A percentile compares a stretch with the other conserved stretches of the same genome.
Evolutionary conservation across 2,329 filamentous ascomycete species (phyloP).

Genomic region (Herpotrichia juniperi): DNA sequence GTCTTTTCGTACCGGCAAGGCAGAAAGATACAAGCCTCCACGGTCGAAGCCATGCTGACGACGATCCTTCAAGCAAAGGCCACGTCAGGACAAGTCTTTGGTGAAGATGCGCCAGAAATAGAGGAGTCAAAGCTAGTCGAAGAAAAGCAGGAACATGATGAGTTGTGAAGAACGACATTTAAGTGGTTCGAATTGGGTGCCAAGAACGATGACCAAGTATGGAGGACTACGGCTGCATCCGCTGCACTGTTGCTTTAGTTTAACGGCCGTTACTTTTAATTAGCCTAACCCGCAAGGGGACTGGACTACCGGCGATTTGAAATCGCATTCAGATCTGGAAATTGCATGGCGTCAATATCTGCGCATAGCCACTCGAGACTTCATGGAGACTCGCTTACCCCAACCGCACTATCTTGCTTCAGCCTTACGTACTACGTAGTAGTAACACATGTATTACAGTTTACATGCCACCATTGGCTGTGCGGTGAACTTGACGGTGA

Average conservation of each 20-base stretch:
- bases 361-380: not conserved
- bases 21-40: constrained; percentile 10
- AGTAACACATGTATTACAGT: not conserved
- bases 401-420: not conserved
- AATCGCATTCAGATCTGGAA: too few relatives aligned
- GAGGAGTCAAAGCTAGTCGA: not conserved
- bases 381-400: not conserved
- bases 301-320: too few relatives aligned
- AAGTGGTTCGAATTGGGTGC: not conserved
- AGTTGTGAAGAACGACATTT: constrained; percentile 13
- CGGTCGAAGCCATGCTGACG: constrained; percentile 25
- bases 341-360: not conserved
- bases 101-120: constrained; percentile 13
- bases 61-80: constrained; percentile 26
- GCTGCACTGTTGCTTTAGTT: too few relatives aligned
- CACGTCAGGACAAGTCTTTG: constrained; percentile 23
- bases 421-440: not conserved
- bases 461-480: not conserved
- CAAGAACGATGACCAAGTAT: not conserved
- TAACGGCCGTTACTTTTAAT: too few relatives aligned
- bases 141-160: constrained; percentile 10
- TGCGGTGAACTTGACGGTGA: not conserved
- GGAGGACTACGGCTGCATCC: too few relatives aligned
- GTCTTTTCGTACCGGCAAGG: constrained; percentile 23
- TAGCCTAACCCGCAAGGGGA: too few relatives aligned